These are phyloP conservation scores for Pulchroboletus neoregius DNA, from an alignment of 1,284 basidiomycete genomes.

Conservation along the genomic window DNA sequence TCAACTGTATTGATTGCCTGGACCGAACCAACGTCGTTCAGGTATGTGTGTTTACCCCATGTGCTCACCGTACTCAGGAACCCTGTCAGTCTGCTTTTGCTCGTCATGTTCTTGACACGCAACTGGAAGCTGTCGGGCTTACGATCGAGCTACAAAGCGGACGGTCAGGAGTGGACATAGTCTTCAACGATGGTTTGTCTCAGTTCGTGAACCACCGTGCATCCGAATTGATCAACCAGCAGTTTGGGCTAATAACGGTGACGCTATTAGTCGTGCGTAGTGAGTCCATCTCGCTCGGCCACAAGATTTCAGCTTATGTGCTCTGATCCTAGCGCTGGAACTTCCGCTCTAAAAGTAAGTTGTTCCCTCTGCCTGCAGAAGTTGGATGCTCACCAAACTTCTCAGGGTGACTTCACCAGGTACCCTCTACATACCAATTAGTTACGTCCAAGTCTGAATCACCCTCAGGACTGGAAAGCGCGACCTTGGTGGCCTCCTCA, in stretches of 20 bases:
- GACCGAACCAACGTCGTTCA: conserved; percentile 91
- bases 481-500: conserved; percentile 85
- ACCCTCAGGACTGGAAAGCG: conserved; percentile 80
- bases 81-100: conserved; percentile 79
- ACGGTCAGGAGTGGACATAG: conserved; percentile 63
- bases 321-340: conserved; percentile 60
- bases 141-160: conserved; percentile 49
- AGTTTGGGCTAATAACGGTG: conserved; percentile 97
- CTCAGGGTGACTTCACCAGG: conserved; percentile 89
- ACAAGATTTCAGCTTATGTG: conserved; percentile 7
- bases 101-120: conserved; percentile 73
- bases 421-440: conserved; percentile 25
- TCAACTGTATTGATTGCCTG: conserved; percentile 92
- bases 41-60: conserved; percentile 36
- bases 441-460: conserved; percentile 10
- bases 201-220: not conserved
- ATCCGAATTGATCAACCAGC: conserved; percentile 8
- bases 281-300: conserved; percentile 39
- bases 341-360: conserved; percentile 81
- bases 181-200: conserved; percentile 79
- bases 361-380: not conserved
- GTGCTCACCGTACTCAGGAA: conserved; percentile 3
- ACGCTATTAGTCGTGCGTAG: conserved; percentile 85
- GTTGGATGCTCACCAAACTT: conserved; percentile 10
- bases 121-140: conserved; percentile 78